Percentiles rank a stretch among this genome's conserved stretches.
Conservation (phyloP, 306 rosid species). For the Pachyrhizus erosus region DNA sequence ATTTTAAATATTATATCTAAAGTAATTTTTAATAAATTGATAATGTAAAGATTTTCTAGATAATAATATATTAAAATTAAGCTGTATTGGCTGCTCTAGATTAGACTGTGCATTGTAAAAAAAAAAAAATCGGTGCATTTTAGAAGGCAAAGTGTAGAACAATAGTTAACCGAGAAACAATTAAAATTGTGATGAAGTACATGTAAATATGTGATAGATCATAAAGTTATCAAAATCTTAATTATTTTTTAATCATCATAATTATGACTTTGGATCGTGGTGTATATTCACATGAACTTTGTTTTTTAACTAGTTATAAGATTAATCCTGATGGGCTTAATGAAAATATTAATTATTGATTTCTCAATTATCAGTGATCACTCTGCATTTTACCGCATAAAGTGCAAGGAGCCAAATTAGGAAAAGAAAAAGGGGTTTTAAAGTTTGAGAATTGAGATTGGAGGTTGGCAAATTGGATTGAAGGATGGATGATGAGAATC, state of each 20-base stretch:
- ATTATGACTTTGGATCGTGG: too few species aligned
- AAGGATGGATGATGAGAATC: conserved; percentile 15
- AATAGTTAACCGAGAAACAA: not conserved
- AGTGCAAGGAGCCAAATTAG: not conserved
- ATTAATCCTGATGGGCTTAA: too few species aligned
- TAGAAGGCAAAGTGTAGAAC: not conserved
- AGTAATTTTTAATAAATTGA: not conserved
- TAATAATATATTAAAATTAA: not conserved
- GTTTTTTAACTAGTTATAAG: too few species aligned
- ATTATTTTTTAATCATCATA: too few species aligned
- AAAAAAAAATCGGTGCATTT: not conserved
- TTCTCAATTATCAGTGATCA: not conserved
- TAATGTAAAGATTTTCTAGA: not conserved
- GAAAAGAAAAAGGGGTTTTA: not conserved
- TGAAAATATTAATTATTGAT: not conserved
- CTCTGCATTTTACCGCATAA: not conserved
- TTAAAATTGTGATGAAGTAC: not conserved
- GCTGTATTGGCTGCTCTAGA: not conserved
- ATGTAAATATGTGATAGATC: not conserved
- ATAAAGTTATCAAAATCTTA: not conserved
- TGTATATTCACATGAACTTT: too few species aligned
- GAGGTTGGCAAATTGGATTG: not conserved
- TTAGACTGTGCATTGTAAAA: not conserved
- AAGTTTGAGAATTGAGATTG: not conserved
- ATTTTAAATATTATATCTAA: not conserved